These are phyloP conservation scores for Rhizophagus clarus DNA, from an alignment of 192 early-diverging fungal genomes.

Conservation along the genomic window DNA sequence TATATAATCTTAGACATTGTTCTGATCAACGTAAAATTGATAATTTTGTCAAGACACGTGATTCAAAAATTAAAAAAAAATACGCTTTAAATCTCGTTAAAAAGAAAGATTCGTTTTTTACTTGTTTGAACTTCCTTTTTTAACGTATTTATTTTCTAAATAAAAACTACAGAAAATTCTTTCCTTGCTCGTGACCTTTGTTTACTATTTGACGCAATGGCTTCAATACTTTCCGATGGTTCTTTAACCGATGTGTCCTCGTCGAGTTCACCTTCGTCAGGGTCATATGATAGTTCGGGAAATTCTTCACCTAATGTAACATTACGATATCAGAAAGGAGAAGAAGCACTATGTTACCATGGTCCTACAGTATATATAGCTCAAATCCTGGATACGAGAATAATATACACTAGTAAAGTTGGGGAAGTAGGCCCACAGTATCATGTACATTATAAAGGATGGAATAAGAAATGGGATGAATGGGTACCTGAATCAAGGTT, in stretches of 20 bases:
- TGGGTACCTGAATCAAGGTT: conserved; percentile 94
- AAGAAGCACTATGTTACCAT: conserved; percentile 18
- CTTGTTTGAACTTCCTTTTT: neutral
- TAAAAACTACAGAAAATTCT: neutral
- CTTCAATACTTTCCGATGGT: neutral
- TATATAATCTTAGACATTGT: too few relatives aligned
- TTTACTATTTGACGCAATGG: neutral
- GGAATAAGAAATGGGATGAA: conserved; percentile 99
- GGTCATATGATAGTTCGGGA: neutral
- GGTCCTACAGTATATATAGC: conserved; percentile 15
- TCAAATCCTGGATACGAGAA: conserved; percentile 54
- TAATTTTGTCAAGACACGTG: too few relatives aligned
- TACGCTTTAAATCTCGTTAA: too few relatives aligned
- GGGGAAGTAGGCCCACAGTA: conserved; percentile 82
- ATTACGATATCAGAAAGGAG: conserved; percentile 35
- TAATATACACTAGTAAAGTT: conserved; percentile 59
- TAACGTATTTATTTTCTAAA: neutral
- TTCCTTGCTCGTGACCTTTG: neutral
- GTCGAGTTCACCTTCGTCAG: neutral
- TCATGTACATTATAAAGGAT: conserved; percentile 97
- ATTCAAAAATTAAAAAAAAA: too few relatives aligned
- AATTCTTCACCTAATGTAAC: neutral
- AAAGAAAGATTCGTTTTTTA: too few relatives aligned
- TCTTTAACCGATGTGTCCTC: neutral
- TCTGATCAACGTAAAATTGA: too few relatives aligned